These are phyloP conservation scores for Talaromyces nanjingensis DNA, from an alignment of 495 filamentous ascomycete species.

Conservation along the genomic window DNA sequence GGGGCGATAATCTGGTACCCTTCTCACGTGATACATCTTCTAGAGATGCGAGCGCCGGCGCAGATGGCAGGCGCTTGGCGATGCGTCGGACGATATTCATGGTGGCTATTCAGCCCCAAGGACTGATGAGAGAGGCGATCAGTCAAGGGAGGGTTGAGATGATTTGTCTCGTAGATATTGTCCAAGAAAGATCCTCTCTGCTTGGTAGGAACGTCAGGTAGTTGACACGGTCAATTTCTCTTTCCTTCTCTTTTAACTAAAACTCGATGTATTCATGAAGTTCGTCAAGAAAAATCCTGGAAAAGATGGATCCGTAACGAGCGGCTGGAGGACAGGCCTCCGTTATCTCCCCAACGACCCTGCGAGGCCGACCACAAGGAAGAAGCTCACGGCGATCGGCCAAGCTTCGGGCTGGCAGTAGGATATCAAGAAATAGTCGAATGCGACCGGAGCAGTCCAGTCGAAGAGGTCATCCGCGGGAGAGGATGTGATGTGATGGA, in stretches of 20 bases:
- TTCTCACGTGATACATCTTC: slow-evolving; percentile 52
- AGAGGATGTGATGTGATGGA: neutral
- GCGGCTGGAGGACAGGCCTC: slow-evolving; percentile 44
- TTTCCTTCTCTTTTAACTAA: neutral
- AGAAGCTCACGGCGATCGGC: neutral
- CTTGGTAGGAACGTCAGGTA: neutral
- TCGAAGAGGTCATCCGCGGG: slow-evolving; percentile 12
- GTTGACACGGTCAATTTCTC: neutral
- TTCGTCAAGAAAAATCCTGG: neutral
- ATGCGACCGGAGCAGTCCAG: slow-evolving; percentile 1
- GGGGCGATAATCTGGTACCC: slow-evolving; percentile 44
- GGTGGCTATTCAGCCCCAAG: slow-evolving; percentile 5
- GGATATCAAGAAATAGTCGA: neutral
- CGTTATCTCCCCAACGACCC: slow-evolving; percentile 19
- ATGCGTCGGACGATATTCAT: slow-evolving; percentile 60
- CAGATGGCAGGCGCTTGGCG: slow-evolving; percentile 55
- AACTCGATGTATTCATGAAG: neutral
- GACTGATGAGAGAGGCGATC: neutral
- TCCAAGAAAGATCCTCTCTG: neutral
- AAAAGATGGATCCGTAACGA: slow-evolving; percentile 28
- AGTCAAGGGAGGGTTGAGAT: neutral
- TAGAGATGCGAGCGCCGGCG: slow-evolving; percentile 51
- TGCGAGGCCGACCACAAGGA: neutral
- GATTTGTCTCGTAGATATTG: neutral
- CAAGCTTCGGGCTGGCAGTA: neutral